phyloP scores from a whole-genome alignment of 2,329 filamentous ascomycete genomes.

The Diatrype stigma region DNA sequence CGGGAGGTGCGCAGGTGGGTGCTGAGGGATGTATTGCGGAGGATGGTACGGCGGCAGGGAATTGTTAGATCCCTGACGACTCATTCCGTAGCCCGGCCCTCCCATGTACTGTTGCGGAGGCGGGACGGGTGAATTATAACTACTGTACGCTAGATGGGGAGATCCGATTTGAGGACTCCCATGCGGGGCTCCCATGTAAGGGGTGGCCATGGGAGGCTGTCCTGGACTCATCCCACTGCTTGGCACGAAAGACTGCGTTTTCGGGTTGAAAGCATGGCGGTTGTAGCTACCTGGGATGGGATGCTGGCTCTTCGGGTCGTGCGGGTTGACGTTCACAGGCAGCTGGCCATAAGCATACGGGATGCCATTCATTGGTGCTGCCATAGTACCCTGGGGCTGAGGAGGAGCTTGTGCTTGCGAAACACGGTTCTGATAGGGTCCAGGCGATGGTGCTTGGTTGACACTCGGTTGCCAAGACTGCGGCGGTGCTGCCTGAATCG shows the following conservation, averaged over 20 bases:
- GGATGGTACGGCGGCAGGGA: constrained; percentile 48
- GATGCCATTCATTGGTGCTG: constrained; percentile 30
- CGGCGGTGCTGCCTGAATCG: constrained; percentile 28
- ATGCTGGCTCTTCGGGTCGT: constrained; percentile 72
- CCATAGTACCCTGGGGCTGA: constrained; percentile 16
- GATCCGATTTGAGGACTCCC: constrained; percentile 51
- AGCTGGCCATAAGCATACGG: constrained; percentile 79
- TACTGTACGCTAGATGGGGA: constrained; percentile 46
- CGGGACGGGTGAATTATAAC: constrained; percentile 42
- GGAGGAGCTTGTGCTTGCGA: constrained; percentile 21
- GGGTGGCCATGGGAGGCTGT: constrained; percentile 44
- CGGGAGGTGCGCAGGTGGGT: constrained; percentile 37
- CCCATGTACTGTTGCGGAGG: constrained; percentile 40
- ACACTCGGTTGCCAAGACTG: constrained; percentile 31
- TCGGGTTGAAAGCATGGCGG: constrained; percentile 85
- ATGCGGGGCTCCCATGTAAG: constrained; percentile 44
- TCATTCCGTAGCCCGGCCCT: constrained; percentile 48
- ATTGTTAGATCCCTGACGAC: constrained; percentile 51
- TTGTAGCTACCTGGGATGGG: constrained; percentile 81
- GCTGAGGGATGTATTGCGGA: constrained; percentile 33
- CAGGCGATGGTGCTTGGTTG: constrained; percentile 19
- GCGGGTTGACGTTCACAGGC: constrained; percentile 63
- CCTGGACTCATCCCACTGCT: constrained; percentile 47
- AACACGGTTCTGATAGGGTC: constrained; percentile 20
- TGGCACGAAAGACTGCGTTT: constrained; percentile 88